These are phyloP conservation scores for Kwoniella europaea DNA, from an alignment of 768 basidiomycete genomes.

Conservation along the genomic window DNA sequence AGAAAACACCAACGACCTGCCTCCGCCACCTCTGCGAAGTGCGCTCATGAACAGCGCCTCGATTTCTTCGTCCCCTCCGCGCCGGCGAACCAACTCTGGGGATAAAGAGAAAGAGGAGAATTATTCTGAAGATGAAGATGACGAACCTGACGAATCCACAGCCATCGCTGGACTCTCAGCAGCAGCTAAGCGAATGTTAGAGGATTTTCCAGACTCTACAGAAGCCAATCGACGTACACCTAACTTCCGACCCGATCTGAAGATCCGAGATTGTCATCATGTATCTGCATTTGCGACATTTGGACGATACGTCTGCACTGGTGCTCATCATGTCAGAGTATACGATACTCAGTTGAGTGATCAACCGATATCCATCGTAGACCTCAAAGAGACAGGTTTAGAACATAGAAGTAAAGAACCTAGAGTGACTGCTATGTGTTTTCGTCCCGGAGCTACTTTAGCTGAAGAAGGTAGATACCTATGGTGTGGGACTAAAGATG, in stretches of 20 bases:
- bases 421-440: slow-evolving; percentile 77
- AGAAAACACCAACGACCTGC: slow-evolving; percentile 29
- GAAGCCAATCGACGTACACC: slow-evolving; percentile 60
- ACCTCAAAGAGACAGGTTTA: slow-evolving; percentile 67
- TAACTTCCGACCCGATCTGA: slow-evolving; percentile 52
- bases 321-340: slow-evolving; percentile 54
- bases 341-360: slow-evolving; percentile 54
- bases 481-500: slow-evolving; percentile 92
- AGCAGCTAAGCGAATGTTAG: slow-evolving; percentile 44
- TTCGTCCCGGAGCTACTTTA: slow-evolving; percentile 64
- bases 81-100: slow-evolving; percentile 18
- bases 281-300: slow-evolving; percentile 56
- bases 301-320: slow-evolving; percentile 57
- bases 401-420: slow-evolving; percentile 67
- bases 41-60: slow-evolving; percentile 20
- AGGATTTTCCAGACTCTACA: slow-evolving; percentile 61
- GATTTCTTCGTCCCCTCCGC: slow-evolving; percentile 31
- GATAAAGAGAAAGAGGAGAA: slow-evolving; percentile 29
- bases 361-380: slow-evolving; percentile 60
- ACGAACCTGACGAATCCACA: slow-evolving; percentile 34
- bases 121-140: slow-evolving; percentile 52
- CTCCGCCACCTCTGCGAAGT: slow-evolving; percentile 47
- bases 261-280: slow-evolving; percentile 39
- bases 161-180: slow-evolving; percentile 29
- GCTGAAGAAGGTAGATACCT: slow-evolving; percentile 66